Evolutionary conservation across 2,329 filamentous ascomycete species (phyloP).

Genomic region (Rutstroemia sp.): DNA sequence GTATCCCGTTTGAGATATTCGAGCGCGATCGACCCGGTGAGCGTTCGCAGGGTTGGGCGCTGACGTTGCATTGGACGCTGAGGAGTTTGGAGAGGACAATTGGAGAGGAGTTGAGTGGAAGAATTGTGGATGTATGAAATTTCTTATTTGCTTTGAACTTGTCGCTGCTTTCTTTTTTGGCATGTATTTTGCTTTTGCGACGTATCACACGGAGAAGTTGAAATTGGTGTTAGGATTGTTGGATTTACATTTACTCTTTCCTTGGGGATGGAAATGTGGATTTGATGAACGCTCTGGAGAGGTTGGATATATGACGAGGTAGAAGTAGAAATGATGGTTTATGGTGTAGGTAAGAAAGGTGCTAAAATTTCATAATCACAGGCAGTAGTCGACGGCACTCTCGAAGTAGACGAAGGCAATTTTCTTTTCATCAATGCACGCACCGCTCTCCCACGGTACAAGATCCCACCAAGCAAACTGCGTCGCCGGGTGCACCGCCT

Average conservation of each 20-base stretch:
- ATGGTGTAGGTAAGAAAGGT: no score
- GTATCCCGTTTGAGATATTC: slow-evolving; percentile 18
- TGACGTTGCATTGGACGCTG: slow-evolving; percentile 53
- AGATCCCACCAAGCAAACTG: slow-evolving; percentile 33
- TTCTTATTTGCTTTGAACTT: neutral
- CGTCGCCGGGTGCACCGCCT: slow-evolving; percentile 32
- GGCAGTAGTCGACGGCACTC: slow-evolving; percentile 27
- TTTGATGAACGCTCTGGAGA: neutral
- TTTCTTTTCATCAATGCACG: slow-evolving; percentile 36
- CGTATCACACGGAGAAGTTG: no score
- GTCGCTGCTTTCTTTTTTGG: neutral
- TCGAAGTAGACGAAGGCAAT: slow-evolving; percentile 32
- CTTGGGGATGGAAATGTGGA: no score
- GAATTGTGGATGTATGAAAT: slow-evolving; percentile 15
- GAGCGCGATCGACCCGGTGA: slow-evolving; percentile 29
- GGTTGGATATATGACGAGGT: neutral
- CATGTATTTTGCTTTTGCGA: neutral
- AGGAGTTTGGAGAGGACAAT: slow-evolving; percentile 27
- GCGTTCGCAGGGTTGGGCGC: slow-evolving; percentile 46
- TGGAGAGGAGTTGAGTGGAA: slow-evolving; percentile 14
- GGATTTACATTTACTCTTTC: no score
- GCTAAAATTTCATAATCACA: neutral
- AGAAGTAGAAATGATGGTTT: neutral
- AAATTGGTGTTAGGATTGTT: no score
- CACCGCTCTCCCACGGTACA: slow-evolving; percentile 33